Conservation (phyloP, 352 stramenopile genomes). For the Phytophthora quininea region DNA sequence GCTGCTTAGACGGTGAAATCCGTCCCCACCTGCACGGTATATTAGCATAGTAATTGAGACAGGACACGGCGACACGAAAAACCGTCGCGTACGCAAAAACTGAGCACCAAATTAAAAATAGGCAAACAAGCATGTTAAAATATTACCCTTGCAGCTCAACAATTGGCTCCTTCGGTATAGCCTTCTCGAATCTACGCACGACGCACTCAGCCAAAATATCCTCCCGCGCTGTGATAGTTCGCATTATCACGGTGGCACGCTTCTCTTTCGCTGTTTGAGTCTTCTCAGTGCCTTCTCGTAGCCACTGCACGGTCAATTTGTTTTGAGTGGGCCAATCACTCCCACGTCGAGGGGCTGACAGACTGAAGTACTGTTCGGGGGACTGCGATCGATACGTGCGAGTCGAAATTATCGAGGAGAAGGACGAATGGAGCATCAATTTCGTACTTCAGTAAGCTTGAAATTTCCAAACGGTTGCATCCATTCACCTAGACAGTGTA, state of each 20-base stretch:
- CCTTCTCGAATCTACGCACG: constrained; percentile 1
- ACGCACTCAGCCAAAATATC: not conserved
- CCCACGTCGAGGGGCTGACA: constrained; percentile 28
- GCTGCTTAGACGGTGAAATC: not conserved
- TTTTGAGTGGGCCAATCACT: constrained; percentile 22
- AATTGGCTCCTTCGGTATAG: not conserved
- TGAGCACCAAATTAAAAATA: not conserved
- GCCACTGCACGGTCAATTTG: not conserved
- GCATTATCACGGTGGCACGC: not conserved
- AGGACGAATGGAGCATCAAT: constrained; percentile 15
- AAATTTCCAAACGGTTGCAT: constrained; percentile 6
- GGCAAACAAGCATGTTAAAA: not conserved
- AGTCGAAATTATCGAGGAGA: constrained; percentile 28
- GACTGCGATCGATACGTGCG: constrained; percentile 15
- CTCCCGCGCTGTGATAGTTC: not conserved
- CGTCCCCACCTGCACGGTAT: not conserved
- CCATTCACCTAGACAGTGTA: constrained; percentile 15
- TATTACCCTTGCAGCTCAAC: not conserved
- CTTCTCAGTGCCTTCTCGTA: not conserved
- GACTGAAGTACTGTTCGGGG: constrained; percentile 19
- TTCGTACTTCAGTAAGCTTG: constrained; percentile 11
- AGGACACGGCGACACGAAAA: not conserved
- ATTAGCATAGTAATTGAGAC: not conserved
- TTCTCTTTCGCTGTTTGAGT: not conserved
- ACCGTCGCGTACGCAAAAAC: not conserved